Percentiles rank a stretch among this genome's conserved stretches.
Conservation (phyloP, 2,329 filamentous ascomycete species). For the Lecanosticta acicola region DNA sequence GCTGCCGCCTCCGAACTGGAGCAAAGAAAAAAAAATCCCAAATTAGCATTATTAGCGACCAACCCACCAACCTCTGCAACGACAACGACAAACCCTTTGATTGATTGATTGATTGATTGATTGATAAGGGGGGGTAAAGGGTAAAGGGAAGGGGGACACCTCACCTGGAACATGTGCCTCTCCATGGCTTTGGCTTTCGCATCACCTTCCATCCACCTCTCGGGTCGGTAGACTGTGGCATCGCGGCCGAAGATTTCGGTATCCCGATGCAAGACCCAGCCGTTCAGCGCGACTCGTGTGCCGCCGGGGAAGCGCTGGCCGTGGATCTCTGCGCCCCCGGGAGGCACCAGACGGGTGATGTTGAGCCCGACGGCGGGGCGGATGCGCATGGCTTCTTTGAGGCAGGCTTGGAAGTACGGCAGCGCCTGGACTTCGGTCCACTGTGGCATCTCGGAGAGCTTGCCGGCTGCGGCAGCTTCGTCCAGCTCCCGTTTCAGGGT, state of each 20-base stretch:
- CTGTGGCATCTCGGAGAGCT: conserved; percentile 24
- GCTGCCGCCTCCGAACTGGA: conserved; percentile 22
- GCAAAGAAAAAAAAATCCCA: no score
- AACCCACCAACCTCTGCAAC: neutral
- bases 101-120: no score
- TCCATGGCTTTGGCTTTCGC: conserved; percentile 49
- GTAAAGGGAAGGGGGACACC: no score
- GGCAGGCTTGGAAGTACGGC: conserved; percentile 52
- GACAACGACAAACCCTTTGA: neutral
- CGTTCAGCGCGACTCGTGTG: conserved; percentile 50
- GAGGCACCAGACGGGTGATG: conserved; percentile 49
- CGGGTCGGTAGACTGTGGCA: conserved; percentile 14
- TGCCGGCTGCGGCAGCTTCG: conserved; percentile 15
- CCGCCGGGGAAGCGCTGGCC: conserved; percentile 50
- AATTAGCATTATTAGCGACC: neutral
- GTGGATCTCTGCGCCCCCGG: conserved; percentile 49
- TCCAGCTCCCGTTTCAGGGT: conserved; percentile 45
- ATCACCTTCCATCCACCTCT: conserved; percentile 21
- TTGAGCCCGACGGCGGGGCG: conserved; percentile 53
- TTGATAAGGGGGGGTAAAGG: neutral
- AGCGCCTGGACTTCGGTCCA: conserved; percentile 44
- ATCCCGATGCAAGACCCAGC: conserved; percentile 48
- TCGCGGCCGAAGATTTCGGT: conserved; percentile 29
- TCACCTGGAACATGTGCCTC: conserved; percentile 52
- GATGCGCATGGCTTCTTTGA: conserved; percentile 53